Percentiles rank a stretch among this genome's conserved stretches.
phyloP scores from a whole-genome alignment of 495 filamentous ascomycete genomes.

The Talaromyces proteolyticus region DNA sequence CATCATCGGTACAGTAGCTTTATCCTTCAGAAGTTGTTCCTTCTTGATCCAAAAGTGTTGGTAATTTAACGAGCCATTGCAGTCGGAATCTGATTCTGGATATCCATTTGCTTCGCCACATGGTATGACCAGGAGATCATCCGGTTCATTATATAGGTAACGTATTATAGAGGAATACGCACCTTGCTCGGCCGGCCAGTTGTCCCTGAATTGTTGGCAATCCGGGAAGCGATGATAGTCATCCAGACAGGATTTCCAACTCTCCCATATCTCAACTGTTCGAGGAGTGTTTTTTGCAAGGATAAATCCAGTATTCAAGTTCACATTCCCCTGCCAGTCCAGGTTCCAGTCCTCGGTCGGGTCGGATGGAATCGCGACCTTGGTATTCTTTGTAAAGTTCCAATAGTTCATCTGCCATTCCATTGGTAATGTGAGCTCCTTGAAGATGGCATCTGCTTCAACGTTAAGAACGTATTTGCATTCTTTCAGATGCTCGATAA shows the following conservation, averaged over 20 bases:
- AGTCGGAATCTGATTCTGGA: constrained; percentile 11
- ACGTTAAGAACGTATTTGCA: constrained; percentile 43
- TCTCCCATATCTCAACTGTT: constrained; percentile 26
- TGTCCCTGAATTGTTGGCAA: constrained; percentile 20
- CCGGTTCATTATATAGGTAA: constrained; percentile 20
- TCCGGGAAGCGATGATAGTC: constrained; percentile 17
- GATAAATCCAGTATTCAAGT: constrained; percentile 33
- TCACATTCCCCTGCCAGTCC: constrained; percentile 18
- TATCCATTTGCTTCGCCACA: constrained; percentile 29
- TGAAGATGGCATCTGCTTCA: constrained; percentile 43
- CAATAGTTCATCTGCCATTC: constrained; percentile 54
- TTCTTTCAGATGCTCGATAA: constrained; percentile 31
- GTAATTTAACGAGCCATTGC: constrained; percentile 9
- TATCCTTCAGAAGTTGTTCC: constrained; percentile 2
- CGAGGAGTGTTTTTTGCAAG: constrained; percentile 26
- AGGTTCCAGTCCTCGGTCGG: constrained; percentile 18
- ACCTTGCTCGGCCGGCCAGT: constrained; percentile 31
- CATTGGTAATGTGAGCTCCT: constrained; percentile 38
- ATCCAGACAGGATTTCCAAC: constrained; percentile 27
- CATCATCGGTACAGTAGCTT: background rate
- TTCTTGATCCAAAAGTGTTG: constrained; percentile 16
- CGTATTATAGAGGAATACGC: constrained; percentile 30
- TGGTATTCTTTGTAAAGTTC: constrained; percentile 31
- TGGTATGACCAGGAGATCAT: constrained; percentile 28
- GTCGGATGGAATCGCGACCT: constrained; percentile 39